Evolutionary conservation across 345 rosid species (phyloP).

Genomic region (Euphorbia tirucalli): DNA sequence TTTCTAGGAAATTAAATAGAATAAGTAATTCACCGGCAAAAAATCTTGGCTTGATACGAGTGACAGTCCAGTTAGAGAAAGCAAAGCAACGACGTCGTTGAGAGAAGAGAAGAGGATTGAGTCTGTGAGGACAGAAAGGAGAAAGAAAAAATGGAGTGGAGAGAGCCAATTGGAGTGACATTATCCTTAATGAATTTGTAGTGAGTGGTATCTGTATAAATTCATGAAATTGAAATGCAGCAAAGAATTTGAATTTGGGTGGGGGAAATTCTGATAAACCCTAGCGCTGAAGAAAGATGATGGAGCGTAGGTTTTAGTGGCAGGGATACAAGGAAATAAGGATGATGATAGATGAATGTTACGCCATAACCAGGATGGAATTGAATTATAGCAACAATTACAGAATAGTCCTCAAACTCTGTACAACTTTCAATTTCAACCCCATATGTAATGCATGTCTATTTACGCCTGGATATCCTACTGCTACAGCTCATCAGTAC

Average conservation of each 20-base stretch:
- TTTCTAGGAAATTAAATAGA: not conserved
- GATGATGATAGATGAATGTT: not conserved
- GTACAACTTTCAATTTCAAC: no score
- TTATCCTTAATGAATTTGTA: not conserved
- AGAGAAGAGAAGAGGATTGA: constrained; percentile 73
- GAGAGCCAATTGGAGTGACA: constrained; percentile 43
- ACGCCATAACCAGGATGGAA: no score
- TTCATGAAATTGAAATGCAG: not conserved
- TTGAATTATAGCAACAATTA: no score
- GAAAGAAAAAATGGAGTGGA: constrained; percentile 45
- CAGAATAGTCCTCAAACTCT: no score
- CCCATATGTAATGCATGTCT: no score
- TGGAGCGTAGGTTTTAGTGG: constrained; percentile 9
- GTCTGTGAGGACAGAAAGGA: constrained; percentile 49
- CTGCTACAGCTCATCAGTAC: no score
- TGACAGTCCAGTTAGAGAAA: constrained; percentile 31
- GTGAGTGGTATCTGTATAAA: not conserved
- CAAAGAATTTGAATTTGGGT: not conserved
- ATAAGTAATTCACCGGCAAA: constrained; percentile 35
- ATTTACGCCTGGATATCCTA: no score
- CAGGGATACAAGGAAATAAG: not conserved
- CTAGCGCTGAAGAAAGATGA: not conserved
- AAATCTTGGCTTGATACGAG: constrained; percentile 21
- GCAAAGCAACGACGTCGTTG: constrained; percentile 39
- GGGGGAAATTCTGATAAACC: not conserved